Evolutionary conservation across 257 asterid species (phyloP).

Genomic region (Henckelia pumila): DNA sequence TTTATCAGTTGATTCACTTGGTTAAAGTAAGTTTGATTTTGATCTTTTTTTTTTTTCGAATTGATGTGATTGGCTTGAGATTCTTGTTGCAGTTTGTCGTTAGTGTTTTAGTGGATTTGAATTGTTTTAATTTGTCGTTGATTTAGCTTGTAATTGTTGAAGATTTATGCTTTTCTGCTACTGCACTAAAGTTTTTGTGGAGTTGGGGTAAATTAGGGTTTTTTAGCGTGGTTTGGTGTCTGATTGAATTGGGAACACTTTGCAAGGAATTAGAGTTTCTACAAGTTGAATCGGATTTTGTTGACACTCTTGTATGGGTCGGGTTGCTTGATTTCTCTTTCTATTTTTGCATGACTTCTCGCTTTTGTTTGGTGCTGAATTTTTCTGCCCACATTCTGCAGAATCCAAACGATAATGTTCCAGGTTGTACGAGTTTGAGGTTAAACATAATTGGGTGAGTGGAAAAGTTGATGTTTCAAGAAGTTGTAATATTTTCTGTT

Average conservation of each 20-base stretch:
- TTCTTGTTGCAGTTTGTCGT: neutral
- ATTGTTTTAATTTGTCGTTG: neutral
- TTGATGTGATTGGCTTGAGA: neutral
- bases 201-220: constrained; percentile 36
- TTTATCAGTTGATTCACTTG: constrained; percentile 15
- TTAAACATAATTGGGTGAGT: neutral
- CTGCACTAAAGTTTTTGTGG: constrained; percentile 6
- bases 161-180: constrained; percentile 10
- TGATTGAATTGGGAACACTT: neutral
- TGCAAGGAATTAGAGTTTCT: neutral
- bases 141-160: constrained; percentile 16
- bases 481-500: constrained; percentile 5
- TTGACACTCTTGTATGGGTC: neutral
- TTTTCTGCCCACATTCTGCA: constrained; percentile 21
- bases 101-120: neutral
- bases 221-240: constrained; percentile 14
- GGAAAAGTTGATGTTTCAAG: constrained; percentile 11
- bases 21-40: constrained; percentile 28
- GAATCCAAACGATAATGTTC: constrained; percentile 16
- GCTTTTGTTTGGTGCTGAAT: constrained; percentile 12
- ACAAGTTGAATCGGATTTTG: constrained; percentile 4
- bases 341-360: neutral
- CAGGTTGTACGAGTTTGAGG: neutral
- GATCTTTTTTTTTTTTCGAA: constrained; percentile 25
- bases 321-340: neutral